Conservation (phyloP, 768 basidiomycete genomes). For the Hirschioporus abietinus region DNA sequence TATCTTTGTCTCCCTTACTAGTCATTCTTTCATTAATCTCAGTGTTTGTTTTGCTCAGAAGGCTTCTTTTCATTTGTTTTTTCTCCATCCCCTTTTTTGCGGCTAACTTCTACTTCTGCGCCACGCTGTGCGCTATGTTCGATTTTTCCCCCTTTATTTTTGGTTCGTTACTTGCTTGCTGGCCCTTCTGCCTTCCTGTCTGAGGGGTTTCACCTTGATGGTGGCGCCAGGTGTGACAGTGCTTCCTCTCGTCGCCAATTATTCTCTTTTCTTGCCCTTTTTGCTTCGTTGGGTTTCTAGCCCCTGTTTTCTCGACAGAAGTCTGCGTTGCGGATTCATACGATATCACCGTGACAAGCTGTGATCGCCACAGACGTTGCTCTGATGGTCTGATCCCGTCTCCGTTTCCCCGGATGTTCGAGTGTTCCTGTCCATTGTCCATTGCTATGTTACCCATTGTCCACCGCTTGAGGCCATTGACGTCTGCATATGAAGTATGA, state of each 20-base stretch:
- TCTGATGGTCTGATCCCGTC: neutral
- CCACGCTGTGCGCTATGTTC: neutral
- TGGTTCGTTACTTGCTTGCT: neutral
- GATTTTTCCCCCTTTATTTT: neutral
- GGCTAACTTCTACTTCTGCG: neutral
- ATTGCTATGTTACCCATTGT: neutral
- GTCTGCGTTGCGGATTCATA: neutral
- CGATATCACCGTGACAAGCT: neutral
- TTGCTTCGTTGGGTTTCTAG: neutral
- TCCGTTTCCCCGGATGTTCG: too few relatives aligned
- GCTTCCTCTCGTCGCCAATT: slow-evolving; percentile 1
- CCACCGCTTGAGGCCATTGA: neutral
- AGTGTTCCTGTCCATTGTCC: neutral
- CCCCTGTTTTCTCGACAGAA: neutral
- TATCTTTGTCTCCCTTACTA: neutral
- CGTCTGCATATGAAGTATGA: neutral
- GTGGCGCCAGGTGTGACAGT: neutral
- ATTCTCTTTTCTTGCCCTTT: neutral
- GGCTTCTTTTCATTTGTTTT: neutral
- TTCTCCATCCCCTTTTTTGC: neutral
- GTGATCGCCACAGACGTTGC: neutral
- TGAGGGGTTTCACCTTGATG: neutral
- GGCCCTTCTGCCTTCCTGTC: neutral
- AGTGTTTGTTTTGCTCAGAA: neutral
- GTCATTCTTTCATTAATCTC: neutral